Base-by-base conservation (phyloP, 208 protist genomes). In the Trypanosomatidae sp. region DNA sequence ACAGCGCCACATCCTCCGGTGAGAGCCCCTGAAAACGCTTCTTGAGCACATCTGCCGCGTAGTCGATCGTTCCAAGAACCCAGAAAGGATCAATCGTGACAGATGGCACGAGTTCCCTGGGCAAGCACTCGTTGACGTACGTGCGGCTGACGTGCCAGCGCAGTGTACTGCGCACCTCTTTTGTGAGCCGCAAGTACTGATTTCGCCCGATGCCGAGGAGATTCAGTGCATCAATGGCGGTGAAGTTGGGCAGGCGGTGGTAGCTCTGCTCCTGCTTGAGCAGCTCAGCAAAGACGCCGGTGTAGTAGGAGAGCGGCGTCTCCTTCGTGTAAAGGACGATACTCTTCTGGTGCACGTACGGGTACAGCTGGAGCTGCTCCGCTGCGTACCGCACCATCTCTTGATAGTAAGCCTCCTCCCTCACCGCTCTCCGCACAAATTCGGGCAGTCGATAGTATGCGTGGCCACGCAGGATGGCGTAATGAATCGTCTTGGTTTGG, bases 231-330 rank as follows among this genome's bases (percentile, higher is more conserved):
- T 99, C 98, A 3, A 97, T 90, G 15, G 98, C 98, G 15, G 98
- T 99, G 74, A 99, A 99, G 81, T 99, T 99, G 13, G 98, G 98
- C 47, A 99, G 83, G 13, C 91, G 85, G 72, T 99, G 97, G 75
- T 99, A 99, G 73, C 85, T 91, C 44, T 80, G 74, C 69, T 94
- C 90, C 43, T 81, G 71, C 77, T 89, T 92, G 25, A 97, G 85
- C 47, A 97, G 62, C 72, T 91, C 84, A 1, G 81, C 76, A 8
- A 97, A 62, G 76, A 97, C 93, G 3, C 66, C 62, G 0, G 69
- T 82, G 83, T 97, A 97, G 80, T 95, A 94, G 0, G 72, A 81
- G 41, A 95, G 77, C 25, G 90, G 87, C 2, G 89, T 93, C 50
- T 94, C 84, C 13, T 73, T 74, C 12, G 90, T 95, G 82, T 91